Evolutionary conservation across 495 filamentous ascomycete genomes (phyloP), one percentile per base, ranked within the genome.

Genomic region (Aspergillus funiculosus): DNA sequence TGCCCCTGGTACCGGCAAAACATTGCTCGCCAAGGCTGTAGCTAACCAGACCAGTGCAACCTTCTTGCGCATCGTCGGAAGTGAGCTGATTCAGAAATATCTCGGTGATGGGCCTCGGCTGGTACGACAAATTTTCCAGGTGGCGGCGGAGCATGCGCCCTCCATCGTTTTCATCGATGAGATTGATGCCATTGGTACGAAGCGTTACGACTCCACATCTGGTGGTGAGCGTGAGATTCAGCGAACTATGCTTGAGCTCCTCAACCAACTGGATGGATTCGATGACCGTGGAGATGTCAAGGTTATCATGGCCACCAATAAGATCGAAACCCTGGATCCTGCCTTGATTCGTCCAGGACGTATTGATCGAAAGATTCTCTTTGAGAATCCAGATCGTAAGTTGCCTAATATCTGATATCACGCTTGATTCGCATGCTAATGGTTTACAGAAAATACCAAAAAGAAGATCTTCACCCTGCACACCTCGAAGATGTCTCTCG

Each of bases 401-500:
- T 68, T n/a, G 45, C 32, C n/a, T 24, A 11, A 24, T 29, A 18
- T 42, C 10, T 41, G 1, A 27, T 13, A 5, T 39, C 14, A 17
- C 18, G 4, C 0, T 25, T 6, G n/a, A n/a, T n/a, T n/a, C n/a
- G n/a, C n/a, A 43, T 35, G 43, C 67, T 75, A 64, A 78, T 51
- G 18, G 21, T 30, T 8, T 52, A 32, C 52, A 86, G 82, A 97
- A 78, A 89, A 89, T 67, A 99, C 92, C 42, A 99, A 99, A 78
- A 88, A 89, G 74, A 99, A 98, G 82, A 99, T 99, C 61, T 99
- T 99, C 71, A 87, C 83, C 18, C 81, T 99, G n/a, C 92, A 99
- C 70, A 99, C 92, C 13, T 90, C 86, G 57, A 99, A 99, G 79
- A 99, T 99, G 92, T 94, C 86, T 10, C 78, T 97, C 31, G 86